A percentile compares a stretch with the other conserved stretches of the same genome.
phyloP scores from a whole-genome alignment of 106 monocot species.

The Ottelia alismoides region DNA sequence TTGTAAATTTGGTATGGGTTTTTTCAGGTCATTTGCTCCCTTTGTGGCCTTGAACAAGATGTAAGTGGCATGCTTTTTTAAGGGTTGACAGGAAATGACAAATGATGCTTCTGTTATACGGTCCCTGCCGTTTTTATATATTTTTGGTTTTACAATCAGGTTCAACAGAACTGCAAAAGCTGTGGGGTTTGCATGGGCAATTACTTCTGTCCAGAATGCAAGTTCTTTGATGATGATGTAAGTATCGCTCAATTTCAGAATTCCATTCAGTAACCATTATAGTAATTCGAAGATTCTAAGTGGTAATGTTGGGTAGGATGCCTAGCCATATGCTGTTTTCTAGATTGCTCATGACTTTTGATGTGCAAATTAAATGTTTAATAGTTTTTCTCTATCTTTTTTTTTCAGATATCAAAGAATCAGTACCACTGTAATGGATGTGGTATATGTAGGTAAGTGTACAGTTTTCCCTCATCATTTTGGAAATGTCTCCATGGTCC shows the following conservation, averaged over 20 bases:
- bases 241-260: not conserved
- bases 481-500: not conserved
- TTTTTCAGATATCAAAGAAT: constrained; percentile 46
- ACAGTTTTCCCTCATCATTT: not conserved
- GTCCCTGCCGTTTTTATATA: not conserved
- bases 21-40: constrained; percentile 68
- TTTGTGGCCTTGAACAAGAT: constrained; percentile 76
- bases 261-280: not conserved
- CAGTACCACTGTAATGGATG: constrained; percentile 81
- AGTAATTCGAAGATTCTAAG: too few relatives aligned
- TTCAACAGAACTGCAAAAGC: constrained; percentile 47
- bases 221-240: constrained; percentile 85
- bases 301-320: not conserved
- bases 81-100: not conserved
- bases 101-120: not conserved
- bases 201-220: constrained; percentile 77
- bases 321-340: not conserved
- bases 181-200: constrained; percentile 71
- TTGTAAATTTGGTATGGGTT: too few relatives aligned
- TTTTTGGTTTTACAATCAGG: constrained; percentile 18
- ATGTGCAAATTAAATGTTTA: not conserved
- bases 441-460: constrained; percentile 63
- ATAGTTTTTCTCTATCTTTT: not conserved
- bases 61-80: constrained; percentile 26
- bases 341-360: not conserved